Base-by-base conservation (phyloP, 2,329 filamentous ascomycete species). In the Aspergillus uvarum region DNA sequence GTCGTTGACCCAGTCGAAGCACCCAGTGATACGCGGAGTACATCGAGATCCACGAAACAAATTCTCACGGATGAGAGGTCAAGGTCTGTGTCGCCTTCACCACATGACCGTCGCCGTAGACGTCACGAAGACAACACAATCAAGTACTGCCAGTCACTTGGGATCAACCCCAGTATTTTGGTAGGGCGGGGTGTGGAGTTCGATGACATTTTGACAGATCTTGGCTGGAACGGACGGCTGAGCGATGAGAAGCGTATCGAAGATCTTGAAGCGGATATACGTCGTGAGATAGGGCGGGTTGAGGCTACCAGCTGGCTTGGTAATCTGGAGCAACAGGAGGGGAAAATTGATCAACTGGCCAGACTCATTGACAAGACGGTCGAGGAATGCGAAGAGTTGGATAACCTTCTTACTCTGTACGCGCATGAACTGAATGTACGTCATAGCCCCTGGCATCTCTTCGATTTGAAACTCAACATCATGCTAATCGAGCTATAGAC, bases 251-350 rank as follows among this genome's bases (percentile, higher is more conserved):
- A 89, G 65, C 90, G 87, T 61, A 87, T 94, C 57, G 91, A 96
- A 54, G 87, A 91, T 55, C 83, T 97, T 72, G 91, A 93, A 77
- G 81, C 85, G 12, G 92, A 96, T 65, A 83, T 97, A 58, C 91
- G 94, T 56, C 87, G 92, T 63, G 93, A 97, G 72, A 85, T 97
- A 59, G 92, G 92, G 65, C 90, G 92, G 66, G 90, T 94, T 2
- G 94, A 97, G 77, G 93, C 93, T 53, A 94, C 92, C 58, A 93
- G 91, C 62, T 98, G 94, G 93, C 82, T 98, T 51, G 89, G 89
- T 54, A 89, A 94, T 61, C 78, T 87, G 56, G 85, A 94, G 66
- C 90, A 95, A 66, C 92, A 96, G 69, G 94, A 98, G 72, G 92
- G 95, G 63, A 87, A 94, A 59, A 90, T 97, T 2, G 89, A 92